Conservation (phyloP, 169 alveolate species). For the Eimeria maxima region DNA sequence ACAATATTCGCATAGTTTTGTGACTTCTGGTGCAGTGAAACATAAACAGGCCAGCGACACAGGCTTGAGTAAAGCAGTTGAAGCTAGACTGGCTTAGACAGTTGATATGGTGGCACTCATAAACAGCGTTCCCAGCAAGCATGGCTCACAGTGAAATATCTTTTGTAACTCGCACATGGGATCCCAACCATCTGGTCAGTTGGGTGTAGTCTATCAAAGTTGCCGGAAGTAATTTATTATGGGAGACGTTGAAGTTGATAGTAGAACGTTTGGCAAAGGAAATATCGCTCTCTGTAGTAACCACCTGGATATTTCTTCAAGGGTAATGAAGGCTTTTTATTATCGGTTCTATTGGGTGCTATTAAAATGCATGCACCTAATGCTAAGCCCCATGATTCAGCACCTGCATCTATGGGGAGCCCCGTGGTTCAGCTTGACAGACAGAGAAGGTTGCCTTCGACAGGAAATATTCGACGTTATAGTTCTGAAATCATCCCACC, state of each 20-base stretch:
- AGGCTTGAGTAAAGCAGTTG: background rate
- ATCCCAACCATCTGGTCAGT: background rate
- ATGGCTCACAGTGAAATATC: background rate
- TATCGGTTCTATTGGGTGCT: background rate
- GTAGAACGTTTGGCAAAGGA: background rate
- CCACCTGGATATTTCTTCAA: background rate
- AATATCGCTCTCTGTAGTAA: background rate
- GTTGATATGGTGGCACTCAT: background rate
- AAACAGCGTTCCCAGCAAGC: background rate
- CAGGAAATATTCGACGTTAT: background rate
- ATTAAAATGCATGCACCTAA: background rate
- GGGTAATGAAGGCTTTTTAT: background rate
- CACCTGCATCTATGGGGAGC: constrained; percentile 28
- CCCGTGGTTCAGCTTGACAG: constrained; percentile 3
- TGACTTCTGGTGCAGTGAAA: too few species aligned
- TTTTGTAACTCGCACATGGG: background rate
- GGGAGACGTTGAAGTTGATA: background rate
- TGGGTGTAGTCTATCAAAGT: background rate
- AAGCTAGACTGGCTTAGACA: background rate
- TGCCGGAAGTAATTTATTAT: background rate
- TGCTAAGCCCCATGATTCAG: constrained; percentile 1
- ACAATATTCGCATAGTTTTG: background rate
- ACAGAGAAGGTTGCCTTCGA: background rate
- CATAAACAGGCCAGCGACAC: background rate
- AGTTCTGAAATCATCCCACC: background rate